Evolutionary conservation across 352 stramenopile species (phyloP), one percentile per base, ranked within the genome.

Genomic region (Pythium brachiatum): DNA sequence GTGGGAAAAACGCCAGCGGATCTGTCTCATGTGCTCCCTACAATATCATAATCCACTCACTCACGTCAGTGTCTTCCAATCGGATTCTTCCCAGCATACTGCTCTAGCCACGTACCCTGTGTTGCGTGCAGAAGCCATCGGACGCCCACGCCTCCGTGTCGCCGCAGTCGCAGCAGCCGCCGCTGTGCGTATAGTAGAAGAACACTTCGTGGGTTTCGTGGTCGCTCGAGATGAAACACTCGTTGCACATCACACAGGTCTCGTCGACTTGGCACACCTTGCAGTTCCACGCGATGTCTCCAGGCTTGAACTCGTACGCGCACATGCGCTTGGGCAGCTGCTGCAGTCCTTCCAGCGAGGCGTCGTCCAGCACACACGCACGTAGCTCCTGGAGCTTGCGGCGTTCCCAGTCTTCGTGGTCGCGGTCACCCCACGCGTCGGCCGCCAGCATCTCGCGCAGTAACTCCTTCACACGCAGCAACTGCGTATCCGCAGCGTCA

Each of bases 261-360:
- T 94, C 83, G 60, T 96, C 86, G 34, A 97, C 98, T 72, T 93
- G 83, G 62, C 86, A 94, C 58, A 92, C 91, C 64, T 92, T 91
- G 76, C 94, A 98, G 63, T 98, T 97, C 94, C 96, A 99, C 21
- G 98, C 96, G 67, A 99, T 99, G 68, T 99, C 96, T 47, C 97
- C 97, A 1, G 83, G 81, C 64, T 92, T 96, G 75, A 99, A 99
- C 60, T 95, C 88, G 69, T 96, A 96, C 43, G 89, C 88, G 57
- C 89, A 97, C 80, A 97, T 95, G 69, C 86, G 83, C 66, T 95
- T 95, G 50, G 83, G 83, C 38, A 73, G 44, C 26, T 53, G 48
- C 60, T 73, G 66, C 47, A 92, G 64, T 51, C 78, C 72, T 61
- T 88, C 74, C 21, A 92, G 73, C 51, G 64, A 74, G 16, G 69